Percentiles rank a stretch among this genome's conserved stretches.
phyloP scores from a whole-genome alignment of 148 eudicot genomes.

The Chenopodium berlandieri region DNA sequence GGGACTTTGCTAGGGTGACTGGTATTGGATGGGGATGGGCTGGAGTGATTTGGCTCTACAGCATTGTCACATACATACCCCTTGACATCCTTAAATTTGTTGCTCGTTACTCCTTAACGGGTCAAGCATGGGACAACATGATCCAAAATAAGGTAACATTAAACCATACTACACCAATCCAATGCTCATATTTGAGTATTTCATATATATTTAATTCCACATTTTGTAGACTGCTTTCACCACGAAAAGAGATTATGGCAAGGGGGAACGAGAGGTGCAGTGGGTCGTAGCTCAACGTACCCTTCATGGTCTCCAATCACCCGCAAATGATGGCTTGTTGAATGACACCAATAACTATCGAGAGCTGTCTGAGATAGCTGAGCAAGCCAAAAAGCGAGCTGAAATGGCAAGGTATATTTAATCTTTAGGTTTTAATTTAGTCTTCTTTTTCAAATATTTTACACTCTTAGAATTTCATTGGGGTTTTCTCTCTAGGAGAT shows the following conservation, averaged over 20 bases:
- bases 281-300: conserved; percentile 59
- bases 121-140: conserved; percentile 54
- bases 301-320: conserved; percentile 53
- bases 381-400: conserved; percentile 52
- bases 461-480: too few relatives aligned
- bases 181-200: neutral
- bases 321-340: conserved; percentile 9
- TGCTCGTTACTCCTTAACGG: conserved; percentile 45
- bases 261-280: conserved; percentile 60
- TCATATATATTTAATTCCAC: neutral
- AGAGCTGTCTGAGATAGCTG: conserved; percentile 47
- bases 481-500: too few relatives aligned
- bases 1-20: conserved; percentile 64
- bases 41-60: conserved; percentile 79
- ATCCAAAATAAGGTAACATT: conserved; percentile 44
- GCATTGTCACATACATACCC: conserved; percentile 69
- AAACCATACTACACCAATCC: neutral
- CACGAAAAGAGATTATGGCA: conserved; percentile 55
- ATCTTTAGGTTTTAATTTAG: too few relatives aligned
- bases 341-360: conserved; percentile 26
- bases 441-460: too few relatives aligned
- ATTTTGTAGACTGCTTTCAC: conserved; percentile 46
- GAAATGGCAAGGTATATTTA: conserved; percentile 52
- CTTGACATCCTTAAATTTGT: conserved; percentile 75
- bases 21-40: conserved; percentile 96